Evolutionary conservation across 2,329 filamentous ascomycete species (phyloP).

Genomic region (Cordyceps cateniannulata): DNA sequence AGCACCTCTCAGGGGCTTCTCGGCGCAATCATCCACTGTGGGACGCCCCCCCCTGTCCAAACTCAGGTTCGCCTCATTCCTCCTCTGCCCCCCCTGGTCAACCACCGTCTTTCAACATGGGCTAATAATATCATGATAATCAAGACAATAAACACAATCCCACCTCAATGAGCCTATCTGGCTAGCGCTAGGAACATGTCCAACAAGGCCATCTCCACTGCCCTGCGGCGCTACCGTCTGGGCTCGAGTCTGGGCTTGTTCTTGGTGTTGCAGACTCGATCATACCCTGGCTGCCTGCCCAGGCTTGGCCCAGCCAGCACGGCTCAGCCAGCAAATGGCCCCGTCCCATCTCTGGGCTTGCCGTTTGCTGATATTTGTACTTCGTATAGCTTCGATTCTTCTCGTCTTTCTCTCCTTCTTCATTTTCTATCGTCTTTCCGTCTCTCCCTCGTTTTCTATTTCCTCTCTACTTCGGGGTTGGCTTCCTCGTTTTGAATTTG

Average conservation of each 20-base stretch:
- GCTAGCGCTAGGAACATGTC: neutral
- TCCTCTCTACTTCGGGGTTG: constrained; percentile 9
- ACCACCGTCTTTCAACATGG: neutral
- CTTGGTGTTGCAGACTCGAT: constrained; percentile 10
- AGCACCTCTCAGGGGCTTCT: neutral
- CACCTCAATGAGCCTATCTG: neutral
- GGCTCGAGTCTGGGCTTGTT: constrained; percentile 11
- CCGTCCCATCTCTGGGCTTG: constrained; percentile 12
- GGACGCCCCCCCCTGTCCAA: neutral
- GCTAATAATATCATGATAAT: neutral
- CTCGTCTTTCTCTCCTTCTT: constrained; percentile 8
- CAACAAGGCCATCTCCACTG: constrained; percentile 1
- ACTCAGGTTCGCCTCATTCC: neutral
- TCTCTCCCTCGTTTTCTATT: constrained; percentile 9
- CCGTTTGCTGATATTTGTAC: constrained; percentile 11
- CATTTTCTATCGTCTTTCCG: constrained; percentile 6
- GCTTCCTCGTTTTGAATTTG: constrained; percentile 12
- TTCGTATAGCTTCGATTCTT: constrained; percentile 12
- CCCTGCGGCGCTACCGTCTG: constrained; percentile 4
- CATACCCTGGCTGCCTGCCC: neutral
- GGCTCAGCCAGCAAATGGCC: neutral
- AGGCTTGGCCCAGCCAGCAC: neutral
- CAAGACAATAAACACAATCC: neutral
- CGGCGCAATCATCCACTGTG: constrained; percentile 3
- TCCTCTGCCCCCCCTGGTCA: neutral